Evolutionary conservation across 306 rosid species (phyloP), one percentile per base, ranked within the genome.

Genomic region (Casuarina equisetifolia): DNA sequence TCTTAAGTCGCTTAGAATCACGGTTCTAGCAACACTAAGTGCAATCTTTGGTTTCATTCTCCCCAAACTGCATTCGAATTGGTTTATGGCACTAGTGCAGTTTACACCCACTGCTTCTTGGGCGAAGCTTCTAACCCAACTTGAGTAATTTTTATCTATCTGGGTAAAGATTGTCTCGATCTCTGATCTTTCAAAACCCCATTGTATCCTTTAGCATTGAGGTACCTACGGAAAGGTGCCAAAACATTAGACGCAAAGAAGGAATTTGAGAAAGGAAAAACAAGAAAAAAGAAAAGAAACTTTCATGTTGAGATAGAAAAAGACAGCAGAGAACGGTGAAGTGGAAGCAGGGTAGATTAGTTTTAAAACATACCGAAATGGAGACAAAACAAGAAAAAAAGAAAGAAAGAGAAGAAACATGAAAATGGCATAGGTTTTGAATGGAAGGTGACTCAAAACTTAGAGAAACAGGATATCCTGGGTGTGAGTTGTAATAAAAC

Each of bases 41-140:
- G 91, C 91, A 77, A 79, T 80, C 36, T 77, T 46, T 20, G 91
- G 85, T 43, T 73, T 81, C 89, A 81, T 83, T 83, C 82, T 87
- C n/a, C 71, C 69, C 63, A 89, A 71, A 20, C 88, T 83, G 19
- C 38, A 2, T 46, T 70, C 85, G 59, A 86, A 77, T 67, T 79
- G 53, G 5, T 79, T 13, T 19, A 81, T n/a, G 17, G 89, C 88
- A 15, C 58, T 44, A 11, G 81, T 51, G 50, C 72, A 32, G 4
- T 86, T 81, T 40, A 64, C 78, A 2, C 15, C 74, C 10, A 84
- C 70, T 39, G 85, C 82, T 35, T 0, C 6, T 66, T 84, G 86
- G 72, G 85, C 77, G 81, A 87, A 85, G n/a, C 0, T 52, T 38
- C 74, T 69, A 5, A 70, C 79, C 88, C 86, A 89, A 32, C 52